phyloP scores from a whole-genome alignment of 2,329 filamentous ascomycete species.

The Aspergillus sp. region DNA sequence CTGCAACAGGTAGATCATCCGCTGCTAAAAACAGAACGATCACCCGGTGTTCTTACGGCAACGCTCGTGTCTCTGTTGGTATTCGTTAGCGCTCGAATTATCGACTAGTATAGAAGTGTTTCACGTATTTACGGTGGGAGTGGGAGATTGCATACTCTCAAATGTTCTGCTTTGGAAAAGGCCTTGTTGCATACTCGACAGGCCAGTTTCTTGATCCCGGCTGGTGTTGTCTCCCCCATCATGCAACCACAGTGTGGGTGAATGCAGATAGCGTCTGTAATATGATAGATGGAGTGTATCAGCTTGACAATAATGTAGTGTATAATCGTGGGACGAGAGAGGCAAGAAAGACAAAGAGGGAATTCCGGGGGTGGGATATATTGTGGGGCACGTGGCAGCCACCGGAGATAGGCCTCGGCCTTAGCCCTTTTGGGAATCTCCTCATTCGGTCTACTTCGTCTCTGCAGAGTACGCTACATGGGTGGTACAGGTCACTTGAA shows the following conservation, averaged over 20 bases:
- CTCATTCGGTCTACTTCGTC: background rate
- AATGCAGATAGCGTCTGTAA: no score
- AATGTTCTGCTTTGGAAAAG: slow-evolving; percentile 38
- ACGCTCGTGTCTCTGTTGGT: slow-evolving; percentile 36
- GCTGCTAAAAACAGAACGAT: slow-evolving; percentile 1
- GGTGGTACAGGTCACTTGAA: background rate
- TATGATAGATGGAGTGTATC: no score
- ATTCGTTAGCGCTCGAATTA: background rate
- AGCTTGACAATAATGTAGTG: no score
- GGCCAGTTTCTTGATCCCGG: slow-evolving; percentile 24
- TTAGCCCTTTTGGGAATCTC: background rate
- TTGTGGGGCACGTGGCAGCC: slow-evolving; percentile 20
- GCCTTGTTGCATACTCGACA: slow-evolving; percentile 36
- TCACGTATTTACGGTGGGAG: slow-evolving; percentile 10
- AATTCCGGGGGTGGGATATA: slow-evolving; percentile 7
- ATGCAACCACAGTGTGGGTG: slow-evolving; percentile 1
- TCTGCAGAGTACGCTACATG: background rate
- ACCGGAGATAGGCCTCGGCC: slow-evolving; percentile 1
- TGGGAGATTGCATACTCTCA: slow-evolving; percentile 23
- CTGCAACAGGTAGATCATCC: background rate
- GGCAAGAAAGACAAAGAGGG: background rate
- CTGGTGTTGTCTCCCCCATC: slow-evolving; percentile 6
- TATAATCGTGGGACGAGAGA: background rate
- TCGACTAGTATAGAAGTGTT: slow-evolving; percentile 5
- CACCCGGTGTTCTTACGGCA: slow-evolving; percentile 28